A percentile compares a stretch with the other conserved stretches of the same genome.
Conservation (phyloP, 1,139 yeast genomes). For the Taphrina pruni region DNA sequence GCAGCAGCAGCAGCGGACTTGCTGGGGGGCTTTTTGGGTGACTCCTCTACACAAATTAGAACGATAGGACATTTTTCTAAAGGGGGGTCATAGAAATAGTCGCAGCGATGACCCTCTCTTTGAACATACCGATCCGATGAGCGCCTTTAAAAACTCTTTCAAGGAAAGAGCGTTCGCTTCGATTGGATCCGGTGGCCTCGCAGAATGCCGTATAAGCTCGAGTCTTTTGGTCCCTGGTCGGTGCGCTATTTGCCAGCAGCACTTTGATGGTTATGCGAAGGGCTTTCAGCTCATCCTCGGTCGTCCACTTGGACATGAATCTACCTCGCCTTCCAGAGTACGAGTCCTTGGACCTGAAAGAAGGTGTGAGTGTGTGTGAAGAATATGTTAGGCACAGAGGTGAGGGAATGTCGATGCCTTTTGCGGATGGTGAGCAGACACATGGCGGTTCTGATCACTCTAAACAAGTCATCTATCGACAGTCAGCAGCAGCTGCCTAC, state of each 20-base stretch:
- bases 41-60: not conserved
- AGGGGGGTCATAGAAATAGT: too few relatives aligned
- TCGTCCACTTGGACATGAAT: not conserved
- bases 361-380: not conserved
- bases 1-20: not conserved
- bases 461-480: too few relatives aligned
- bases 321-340: too few relatives aligned
- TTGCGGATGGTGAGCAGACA: too few relatives aligned
- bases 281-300: not conserved
- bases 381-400: not conserved
- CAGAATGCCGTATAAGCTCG: not conserved
- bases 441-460: too few relatives aligned
- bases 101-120: too few relatives aligned
- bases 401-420: not conserved
- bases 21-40: not conserved
- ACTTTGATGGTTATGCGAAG: not conserved
- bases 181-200: not conserved
- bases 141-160: not conserved
- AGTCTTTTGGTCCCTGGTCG: not conserved
- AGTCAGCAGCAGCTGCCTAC: not conserved
- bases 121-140: not conserved
- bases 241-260: not conserved
- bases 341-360: too few relatives aligned
- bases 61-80: not conserved
- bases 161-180: slow-evolving; percentile 1